Evolutionary conservation across 441 rosid species (phyloP).

Genomic region (Populus trichocarpa): DNA sequence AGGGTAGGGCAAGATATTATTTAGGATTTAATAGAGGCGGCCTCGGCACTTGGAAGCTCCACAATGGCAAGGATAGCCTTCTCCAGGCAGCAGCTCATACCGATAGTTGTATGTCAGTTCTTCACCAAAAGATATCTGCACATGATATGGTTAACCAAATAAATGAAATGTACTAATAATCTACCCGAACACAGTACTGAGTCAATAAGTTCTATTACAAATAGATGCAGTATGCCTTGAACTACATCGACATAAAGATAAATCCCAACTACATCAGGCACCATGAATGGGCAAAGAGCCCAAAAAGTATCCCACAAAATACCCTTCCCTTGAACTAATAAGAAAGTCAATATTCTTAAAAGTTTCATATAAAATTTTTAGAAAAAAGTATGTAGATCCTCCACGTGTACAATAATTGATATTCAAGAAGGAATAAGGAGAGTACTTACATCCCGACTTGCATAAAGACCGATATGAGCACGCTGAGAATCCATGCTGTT

Average conservation of each 20-base stretch:
- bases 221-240: not conserved
- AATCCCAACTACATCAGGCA: not conserved
- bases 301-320: not conserved
- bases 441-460: constrained; percentile 76
- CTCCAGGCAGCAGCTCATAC: constrained; percentile 44
- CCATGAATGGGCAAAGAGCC: not conserved
- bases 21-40: constrained; percentile 41
- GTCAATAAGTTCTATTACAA: not conserved
- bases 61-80: constrained; percentile 65
- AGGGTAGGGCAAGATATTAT: not conserved
- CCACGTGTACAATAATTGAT: not conserved
- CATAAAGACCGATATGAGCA: constrained; percentile 89
- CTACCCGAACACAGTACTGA: constrained; percentile 5
- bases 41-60: constrained; percentile 68
- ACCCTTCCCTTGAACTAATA: not conserved
- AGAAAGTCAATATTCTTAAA: not conserved
- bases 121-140: constrained; percentile 89
- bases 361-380: not conserved
- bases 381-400: not conserved
- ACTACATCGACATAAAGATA: not conserved
- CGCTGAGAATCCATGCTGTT: constrained; percentile 84
- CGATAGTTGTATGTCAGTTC: constrained; percentile 75
- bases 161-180: not conserved
- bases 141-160: constrained; percentile 15
- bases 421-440: constrained; percentile 5